A percentile compares a stretch with the other conserved stretches of the same genome.
These are phyloP conservation scores for Cyclotella cryptica DNA, from an alignment of 108 stramenopile species.

Conservation along the genomic window DNA sequence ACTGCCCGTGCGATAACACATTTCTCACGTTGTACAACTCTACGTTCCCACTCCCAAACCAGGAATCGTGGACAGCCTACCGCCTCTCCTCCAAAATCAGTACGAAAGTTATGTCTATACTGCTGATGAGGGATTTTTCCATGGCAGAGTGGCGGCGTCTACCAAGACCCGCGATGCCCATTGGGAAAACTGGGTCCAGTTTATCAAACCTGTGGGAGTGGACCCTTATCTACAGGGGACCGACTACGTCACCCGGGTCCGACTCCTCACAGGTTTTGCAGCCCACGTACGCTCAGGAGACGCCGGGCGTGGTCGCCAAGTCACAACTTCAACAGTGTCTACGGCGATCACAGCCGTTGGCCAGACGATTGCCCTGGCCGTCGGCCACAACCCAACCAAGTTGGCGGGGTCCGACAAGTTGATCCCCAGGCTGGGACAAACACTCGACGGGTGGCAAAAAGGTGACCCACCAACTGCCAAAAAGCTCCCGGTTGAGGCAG, in stretches of 20 bases:
- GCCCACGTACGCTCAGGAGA: background rate
- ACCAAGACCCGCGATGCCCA: background rate
- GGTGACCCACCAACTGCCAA: too few species aligned
- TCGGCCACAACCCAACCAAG: background rate
- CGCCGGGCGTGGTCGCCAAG: background rate
- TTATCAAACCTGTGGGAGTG: constrained; percentile 10
- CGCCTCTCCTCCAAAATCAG: constrained; percentile 1
- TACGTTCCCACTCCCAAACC: constrained; percentile 3
- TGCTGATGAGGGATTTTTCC: constrained; percentile 8
- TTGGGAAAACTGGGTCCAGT: constrained; percentile 1
- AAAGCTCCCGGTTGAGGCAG: too few species aligned
- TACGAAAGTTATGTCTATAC: background rate
- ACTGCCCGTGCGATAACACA: background rate
- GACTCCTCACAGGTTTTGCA: constrained; percentile 13
- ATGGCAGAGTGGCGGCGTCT: constrained; percentile 25
- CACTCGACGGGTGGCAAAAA: too few species aligned
- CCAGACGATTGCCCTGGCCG: constrained; percentile 6
- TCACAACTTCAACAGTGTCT: background rate
- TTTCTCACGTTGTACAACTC: constrained; percentile 5
- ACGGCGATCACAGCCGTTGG: constrained; percentile 18
- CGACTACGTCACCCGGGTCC: background rate
- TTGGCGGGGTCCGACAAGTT: background rate
- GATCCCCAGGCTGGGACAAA: too few species aligned
- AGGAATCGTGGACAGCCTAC: constrained; percentile 14
- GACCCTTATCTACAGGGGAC: constrained; percentile 17